These are phyloP conservation scores for Pleurotus tuber-regium DNA, from an alignment of 768 basidiomycete species.

Conservation along the genomic window DNA sequence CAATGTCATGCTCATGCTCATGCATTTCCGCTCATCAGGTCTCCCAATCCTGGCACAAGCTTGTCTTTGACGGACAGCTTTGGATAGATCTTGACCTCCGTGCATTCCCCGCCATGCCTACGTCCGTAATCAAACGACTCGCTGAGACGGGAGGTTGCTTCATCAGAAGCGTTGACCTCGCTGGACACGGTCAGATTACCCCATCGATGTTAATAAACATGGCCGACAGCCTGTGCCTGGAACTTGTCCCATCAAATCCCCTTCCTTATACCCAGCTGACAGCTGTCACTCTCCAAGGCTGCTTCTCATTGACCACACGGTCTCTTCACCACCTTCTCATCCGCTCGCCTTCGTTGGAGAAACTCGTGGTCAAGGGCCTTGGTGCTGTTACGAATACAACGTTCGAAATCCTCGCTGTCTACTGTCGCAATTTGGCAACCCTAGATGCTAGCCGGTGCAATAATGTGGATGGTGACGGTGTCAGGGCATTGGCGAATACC, in stretches of 20 bases:
- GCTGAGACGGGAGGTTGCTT: constrained; percentile 60
- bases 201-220: constrained; percentile 51
- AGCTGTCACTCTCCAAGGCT: constrained; percentile 69
- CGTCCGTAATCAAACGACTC: constrained; percentile 50
- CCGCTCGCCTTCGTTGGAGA: constrained; percentile 57
- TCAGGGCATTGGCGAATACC: constrained; percentile 44
- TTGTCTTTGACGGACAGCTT: constrained; percentile 85
- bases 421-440: constrained; percentile 51
- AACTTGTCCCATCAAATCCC: constrained; percentile 30
- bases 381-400: constrained; percentile 70
- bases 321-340: constrained; percentile 70
- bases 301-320: constrained; percentile 58
- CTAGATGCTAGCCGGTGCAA: constrained; percentile 74
- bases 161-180: constrained; percentile 56
- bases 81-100: constrained; percentile 68
- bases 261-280: constrained; percentile 64
- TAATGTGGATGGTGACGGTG: constrained; percentile 64
- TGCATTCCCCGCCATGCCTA: constrained; percentile 57
- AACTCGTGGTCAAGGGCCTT: constrained; percentile 67
- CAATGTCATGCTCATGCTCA: too few species aligned
- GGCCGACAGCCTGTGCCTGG: constrained; percentile 51
- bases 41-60: constrained; percentile 69
- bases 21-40: constrained; percentile 42
- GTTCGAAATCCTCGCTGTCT: constrained; percentile 60
- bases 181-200: constrained; percentile 55